Evolutionary conservation across 2,329 filamentous ascomycete species (phyloP).

Genomic region (Pestalotiopsis sp.): DNA sequence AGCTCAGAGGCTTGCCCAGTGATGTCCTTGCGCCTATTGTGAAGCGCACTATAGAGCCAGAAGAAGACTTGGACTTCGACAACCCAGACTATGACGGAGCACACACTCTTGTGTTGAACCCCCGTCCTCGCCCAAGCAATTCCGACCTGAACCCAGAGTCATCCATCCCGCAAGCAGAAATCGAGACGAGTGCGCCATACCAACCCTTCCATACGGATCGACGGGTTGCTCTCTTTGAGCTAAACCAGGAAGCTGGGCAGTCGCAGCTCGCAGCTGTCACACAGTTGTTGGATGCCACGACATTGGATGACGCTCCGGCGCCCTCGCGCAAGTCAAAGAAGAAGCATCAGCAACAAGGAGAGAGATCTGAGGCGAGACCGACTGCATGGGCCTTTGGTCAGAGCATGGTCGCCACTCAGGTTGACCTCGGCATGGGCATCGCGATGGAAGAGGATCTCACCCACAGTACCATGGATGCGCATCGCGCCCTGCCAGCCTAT

Average conservation of each 20-base stretch:
- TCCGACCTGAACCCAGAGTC: slow-evolving; percentile 55
- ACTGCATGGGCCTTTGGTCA: slow-evolving; percentile 64
- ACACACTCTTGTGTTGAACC: slow-evolving; percentile 55
- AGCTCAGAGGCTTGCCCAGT: slow-evolving; percentile 65
- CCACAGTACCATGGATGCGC: slow-evolving; percentile 50
- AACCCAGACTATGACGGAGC: slow-evolving; percentile 57
- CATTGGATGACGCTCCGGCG: slow-evolving; percentile 40
- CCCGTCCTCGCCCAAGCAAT: slow-evolving; percentile 39
- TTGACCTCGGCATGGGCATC: slow-evolving; percentile 53
- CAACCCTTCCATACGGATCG: slow-evolving; percentile 94
- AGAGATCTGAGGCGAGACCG: slow-evolving; percentile 19
- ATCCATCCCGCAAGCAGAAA: slow-evolving; percentile 78
- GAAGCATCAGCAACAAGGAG: slow-evolving; percentile 22
- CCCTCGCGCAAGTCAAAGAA: slow-evolving; percentile 40
- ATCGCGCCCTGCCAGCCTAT: slow-evolving; percentile 62
- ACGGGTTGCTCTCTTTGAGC: slow-evolving; percentile 77
- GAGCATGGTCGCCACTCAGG: slow-evolving; percentile 49
- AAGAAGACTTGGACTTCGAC: slow-evolving; percentile 57
- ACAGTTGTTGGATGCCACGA: slow-evolving; percentile 42
- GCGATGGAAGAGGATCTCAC: slow-evolving; percentile 56
- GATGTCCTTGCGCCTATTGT: slow-evolving; percentile 59
- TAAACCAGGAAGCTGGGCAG: slow-evolving; percentile 36
- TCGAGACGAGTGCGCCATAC: slow-evolving; percentile 93
- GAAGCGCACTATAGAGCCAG: slow-evolving; percentile 57
- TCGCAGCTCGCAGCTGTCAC: slow-evolving; percentile 38